A percentile compares a stretch with the other conserved stretches of the same genome.
These are phyloP conservation scores for Arachnopeziza araneosa DNA, from an alignment of 2,329 filamentous ascomycete species.

Conservation along the genomic window DNA sequence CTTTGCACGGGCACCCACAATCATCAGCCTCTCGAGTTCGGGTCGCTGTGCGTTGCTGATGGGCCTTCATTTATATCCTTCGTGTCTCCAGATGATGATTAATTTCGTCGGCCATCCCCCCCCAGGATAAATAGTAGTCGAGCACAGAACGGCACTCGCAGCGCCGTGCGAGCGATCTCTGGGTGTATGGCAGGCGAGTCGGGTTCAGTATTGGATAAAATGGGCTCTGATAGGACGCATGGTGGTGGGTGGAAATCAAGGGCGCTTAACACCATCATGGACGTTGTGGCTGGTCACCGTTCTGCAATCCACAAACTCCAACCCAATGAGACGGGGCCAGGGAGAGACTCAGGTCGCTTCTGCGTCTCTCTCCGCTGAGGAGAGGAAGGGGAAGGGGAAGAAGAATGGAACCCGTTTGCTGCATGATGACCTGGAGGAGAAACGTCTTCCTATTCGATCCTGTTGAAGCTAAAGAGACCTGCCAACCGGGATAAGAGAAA, in stretches of 20 bases:
- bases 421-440: constrained; percentile 8
- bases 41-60: not conserved
- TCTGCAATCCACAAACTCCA: not conserved
- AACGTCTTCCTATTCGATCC: not conserved
- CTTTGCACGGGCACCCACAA: not conserved
- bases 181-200: not conserved
- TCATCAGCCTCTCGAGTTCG: not conserved
- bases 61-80: not conserved
- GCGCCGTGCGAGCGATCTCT: constrained; percentile 1
- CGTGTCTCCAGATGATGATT: not conserved
- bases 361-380: not conserved
- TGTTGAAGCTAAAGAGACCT: not conserved
- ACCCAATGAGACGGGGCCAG: not conserved
- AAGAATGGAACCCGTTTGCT: no score
- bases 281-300: constrained; percentile 10
- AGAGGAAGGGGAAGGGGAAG: not conserved
- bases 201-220: constrained; percentile 4
- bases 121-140: not conserved
- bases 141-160: constrained; percentile 7
- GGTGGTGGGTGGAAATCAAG: constrained; percentile 8
- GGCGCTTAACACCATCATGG: constrained; percentile 19
- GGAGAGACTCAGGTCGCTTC: not conserved
- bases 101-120: not conserved
- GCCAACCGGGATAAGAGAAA: not conserved
- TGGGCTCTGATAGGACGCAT: constrained; percentile 19